These are phyloP conservation scores for Stephania japonica DNA, from an alignment of 164 flowering plant genomes.

Conservation along the genomic window DNA sequence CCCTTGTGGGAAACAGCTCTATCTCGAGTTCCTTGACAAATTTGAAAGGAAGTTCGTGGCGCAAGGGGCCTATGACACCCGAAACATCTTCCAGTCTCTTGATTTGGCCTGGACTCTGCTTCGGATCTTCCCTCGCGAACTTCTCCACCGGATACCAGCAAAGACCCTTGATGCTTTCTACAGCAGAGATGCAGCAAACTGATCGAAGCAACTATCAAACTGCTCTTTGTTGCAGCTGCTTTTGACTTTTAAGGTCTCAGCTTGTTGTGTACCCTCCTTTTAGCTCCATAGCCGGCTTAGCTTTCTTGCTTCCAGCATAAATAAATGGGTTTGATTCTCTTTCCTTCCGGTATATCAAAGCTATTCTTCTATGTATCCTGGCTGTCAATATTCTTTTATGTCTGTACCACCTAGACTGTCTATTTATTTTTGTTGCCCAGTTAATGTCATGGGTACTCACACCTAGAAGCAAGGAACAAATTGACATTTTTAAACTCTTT, in stretches of 20 bases:
- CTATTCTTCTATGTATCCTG: constrained; percentile 8
- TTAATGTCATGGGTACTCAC: constrained; percentile 9
- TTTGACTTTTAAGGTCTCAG: constrained; percentile 4
- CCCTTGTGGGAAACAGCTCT: constrained; percentile 51
- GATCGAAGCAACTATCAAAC: constrained; percentile 12
- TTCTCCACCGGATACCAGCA: constrained; percentile 96
- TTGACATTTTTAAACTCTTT: not conserved
- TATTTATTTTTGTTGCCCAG: constrained; percentile 14
- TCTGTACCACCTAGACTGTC: constrained; percentile 20
- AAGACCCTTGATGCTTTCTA: constrained; percentile 73
- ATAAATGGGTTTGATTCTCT: constrained; percentile 22
- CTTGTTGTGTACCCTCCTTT: constrained; percentile 9
- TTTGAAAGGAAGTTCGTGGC: constrained; percentile 91
- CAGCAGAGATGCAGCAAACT: constrained; percentile 36
- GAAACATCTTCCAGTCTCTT: constrained; percentile 92
- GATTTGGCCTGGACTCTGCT: constrained; percentile 97
- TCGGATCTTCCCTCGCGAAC: constrained; percentile 94
- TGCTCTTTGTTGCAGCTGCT: not conserved
- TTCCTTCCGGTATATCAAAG: constrained; percentile 6
- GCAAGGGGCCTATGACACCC: constrained; percentile 97
- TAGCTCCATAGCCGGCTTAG: constrained; percentile 2
- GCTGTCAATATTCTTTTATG: constrained; percentile 23
- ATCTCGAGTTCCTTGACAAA: constrained; percentile 89
- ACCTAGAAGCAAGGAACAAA: not conserved
- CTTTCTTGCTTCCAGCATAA: constrained; percentile 8